Percentiles rank a stretch among this genome's conserved stretches.
These are phyloP conservation scores for Ramalina peruviana DNA, from an alignment of 495 filamentous ascomycete genomes.

Conservation along the genomic window DNA sequence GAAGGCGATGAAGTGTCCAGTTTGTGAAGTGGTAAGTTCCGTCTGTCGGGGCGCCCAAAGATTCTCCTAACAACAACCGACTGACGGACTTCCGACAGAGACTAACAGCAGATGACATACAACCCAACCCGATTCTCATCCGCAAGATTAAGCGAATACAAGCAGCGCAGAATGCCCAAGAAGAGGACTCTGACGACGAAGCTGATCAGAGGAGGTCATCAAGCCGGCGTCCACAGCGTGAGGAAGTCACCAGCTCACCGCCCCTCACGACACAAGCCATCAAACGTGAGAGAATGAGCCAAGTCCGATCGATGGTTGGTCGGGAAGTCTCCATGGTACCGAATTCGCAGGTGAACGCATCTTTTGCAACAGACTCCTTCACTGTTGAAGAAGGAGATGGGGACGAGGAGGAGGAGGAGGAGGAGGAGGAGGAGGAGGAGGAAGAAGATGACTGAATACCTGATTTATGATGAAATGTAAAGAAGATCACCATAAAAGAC, in stretches of 20 bases:
- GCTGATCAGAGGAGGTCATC: neutral
- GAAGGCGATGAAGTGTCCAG: conserved; percentile 33
- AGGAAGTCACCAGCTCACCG: conserved; percentile 13
- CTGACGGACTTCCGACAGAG: conserved; percentile 5
- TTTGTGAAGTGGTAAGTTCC: conserved; percentile 25
- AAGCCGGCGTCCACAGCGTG: neutral
- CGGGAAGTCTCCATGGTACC: conserved; percentile 7
- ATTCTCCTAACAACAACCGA: neutral
- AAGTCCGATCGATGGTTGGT: neutral
- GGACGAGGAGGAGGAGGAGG: conserved; percentile 11
- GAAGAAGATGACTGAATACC: neutral
- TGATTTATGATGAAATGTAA: neutral
- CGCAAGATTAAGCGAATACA: conserved; percentile 23
- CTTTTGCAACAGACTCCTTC: neutral
- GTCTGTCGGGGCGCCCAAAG: neutral
- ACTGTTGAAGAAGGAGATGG: conserved; percentile 7
- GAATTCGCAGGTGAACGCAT: conserved; percentile 3
- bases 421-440: conserved; percentile 10
- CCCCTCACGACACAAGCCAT: neutral
- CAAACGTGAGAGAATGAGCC: conserved; percentile 6
- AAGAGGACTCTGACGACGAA: conserved; percentile 28
- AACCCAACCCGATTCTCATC: conserved; percentile 27
- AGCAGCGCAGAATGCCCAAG: conserved; percentile 7
- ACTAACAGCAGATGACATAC: conserved; percentile 29
- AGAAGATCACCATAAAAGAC: no score